phyloP scores from a whole-genome alignment of 192 early-diverging fungal species.

The Dispira simplex region DNA sequence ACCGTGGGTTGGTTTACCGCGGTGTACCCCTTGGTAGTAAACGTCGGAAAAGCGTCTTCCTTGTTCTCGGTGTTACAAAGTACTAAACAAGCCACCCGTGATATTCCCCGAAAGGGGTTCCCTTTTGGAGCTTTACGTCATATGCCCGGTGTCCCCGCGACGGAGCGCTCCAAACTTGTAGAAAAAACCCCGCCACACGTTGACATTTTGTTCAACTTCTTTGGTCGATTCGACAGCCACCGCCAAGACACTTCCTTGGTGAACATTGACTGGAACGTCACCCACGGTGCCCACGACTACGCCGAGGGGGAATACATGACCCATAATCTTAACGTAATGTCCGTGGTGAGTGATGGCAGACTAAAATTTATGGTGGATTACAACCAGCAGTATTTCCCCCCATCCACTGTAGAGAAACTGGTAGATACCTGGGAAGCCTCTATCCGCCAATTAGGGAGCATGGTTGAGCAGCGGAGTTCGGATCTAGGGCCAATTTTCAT shows the following conservation, averaged over 20 bases:
- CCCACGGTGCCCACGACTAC: conserved; percentile 8
- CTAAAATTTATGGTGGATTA: conserved; percentile 2
- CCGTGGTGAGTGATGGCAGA: neutral
- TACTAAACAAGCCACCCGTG: neutral
- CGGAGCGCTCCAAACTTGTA: neutral
- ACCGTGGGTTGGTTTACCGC: conserved; percentile 20
- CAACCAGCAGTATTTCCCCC: neutral
- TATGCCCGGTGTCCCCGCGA: neutral
- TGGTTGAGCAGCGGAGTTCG: neutral
- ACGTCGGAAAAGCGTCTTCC: neutral
- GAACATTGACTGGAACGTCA: conserved; percentile 2
- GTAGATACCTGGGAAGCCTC: no score
- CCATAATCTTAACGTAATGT: conserved; percentile 5
- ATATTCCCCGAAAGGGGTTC: conserved; percentile 8
- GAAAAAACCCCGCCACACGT: conserved; percentile 5
- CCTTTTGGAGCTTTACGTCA: neutral
- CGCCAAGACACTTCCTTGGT: neutral
- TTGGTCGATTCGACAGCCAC: conserved; percentile 2
- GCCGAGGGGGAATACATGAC: neutral
- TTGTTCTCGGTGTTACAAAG: neutral
- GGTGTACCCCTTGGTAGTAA: conserved; percentile 9
- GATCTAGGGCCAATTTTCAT: neutral
- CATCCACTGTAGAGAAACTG: no score
- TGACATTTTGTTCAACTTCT: conserved; percentile 10
- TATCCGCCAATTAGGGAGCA: no score